These are phyloP conservation scores for Pseudisothecium myosuroides DNA, from an alignment of 225 moss, liverwort and hornwort species.

Conservation along the genomic window DNA sequence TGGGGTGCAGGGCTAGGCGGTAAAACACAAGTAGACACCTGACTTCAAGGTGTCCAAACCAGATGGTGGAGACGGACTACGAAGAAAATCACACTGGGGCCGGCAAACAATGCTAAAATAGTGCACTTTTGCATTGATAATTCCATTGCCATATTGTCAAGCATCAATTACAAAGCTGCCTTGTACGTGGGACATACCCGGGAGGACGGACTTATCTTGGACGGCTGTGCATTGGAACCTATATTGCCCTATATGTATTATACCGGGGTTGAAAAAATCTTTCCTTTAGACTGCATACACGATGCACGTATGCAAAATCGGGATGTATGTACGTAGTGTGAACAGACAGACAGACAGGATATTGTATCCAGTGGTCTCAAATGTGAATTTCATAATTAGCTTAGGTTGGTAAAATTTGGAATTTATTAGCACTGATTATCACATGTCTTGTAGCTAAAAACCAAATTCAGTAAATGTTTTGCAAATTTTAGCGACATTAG, in stretches of 20 bases:
- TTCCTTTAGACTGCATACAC: too few species aligned
- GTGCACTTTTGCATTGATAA: not conserved
- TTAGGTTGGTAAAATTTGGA: not conserved
- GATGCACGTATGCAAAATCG: too few species aligned
- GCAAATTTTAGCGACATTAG: not conserved
- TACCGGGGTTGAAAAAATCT: too few species aligned
- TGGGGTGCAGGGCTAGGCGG: too few species aligned
- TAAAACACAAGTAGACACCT: not conserved
- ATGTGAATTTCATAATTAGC: not conserved
- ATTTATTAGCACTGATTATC: not conserved
- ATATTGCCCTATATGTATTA: too few species aligned
- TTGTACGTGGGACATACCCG: not conserved
- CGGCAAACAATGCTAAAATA: not conserved
- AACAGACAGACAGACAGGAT: too few species aligned
- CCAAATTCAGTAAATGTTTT: not conserved
- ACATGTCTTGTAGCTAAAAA: not conserved
- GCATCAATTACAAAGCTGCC: not conserved
- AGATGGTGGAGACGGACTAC: not conserved
- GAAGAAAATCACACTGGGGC: not conserved
- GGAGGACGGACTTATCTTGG: not conserved
- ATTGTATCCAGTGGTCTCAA: not conserved
- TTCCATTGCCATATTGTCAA: not conserved
- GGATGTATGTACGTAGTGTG: too few species aligned
- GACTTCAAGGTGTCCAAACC: not conserved
- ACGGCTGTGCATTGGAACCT: too few species aligned